Evolutionary conservation across 2,329 filamentous ascomycete genomes (phyloP).

Genomic region (Clarireedia sp.): DNA sequence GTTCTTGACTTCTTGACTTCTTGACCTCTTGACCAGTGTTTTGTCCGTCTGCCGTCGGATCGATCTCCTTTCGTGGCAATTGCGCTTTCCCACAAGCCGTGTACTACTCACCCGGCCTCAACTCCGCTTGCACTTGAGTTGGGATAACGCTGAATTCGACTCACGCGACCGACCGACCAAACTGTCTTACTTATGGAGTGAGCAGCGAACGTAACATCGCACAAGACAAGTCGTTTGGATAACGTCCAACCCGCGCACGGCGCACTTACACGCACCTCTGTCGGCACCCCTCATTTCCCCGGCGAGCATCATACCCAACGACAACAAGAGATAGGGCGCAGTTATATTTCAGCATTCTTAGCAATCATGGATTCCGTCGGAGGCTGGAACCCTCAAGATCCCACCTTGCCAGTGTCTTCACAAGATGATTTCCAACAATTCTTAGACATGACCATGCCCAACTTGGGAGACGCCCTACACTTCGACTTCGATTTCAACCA

Average conservation of each 20-base stretch:
- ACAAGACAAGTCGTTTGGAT: neutral
- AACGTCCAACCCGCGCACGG: neutral
- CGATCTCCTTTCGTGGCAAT: neutral
- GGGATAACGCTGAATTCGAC: neutral
- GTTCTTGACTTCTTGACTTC: neutral
- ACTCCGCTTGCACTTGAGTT: too few species aligned
- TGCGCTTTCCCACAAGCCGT: neutral
- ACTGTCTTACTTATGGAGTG: neutral
- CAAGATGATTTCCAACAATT: slow-evolving; percentile 60
- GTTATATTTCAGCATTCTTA: neutral
- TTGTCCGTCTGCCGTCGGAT: neutral
- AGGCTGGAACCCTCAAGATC: slow-evolving; percentile 49
- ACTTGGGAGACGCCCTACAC: slow-evolving; percentile 44
- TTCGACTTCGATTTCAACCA: slow-evolving; percentile 53
- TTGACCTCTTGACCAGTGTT: neutral
- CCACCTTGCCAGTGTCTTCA: slow-evolving; percentile 40
- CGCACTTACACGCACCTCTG: neutral
- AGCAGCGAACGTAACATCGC: neutral
- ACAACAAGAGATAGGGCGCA: neutral
- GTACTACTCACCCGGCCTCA: neutral
- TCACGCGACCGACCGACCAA: neutral
- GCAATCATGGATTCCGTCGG: slow-evolving; percentile 28
- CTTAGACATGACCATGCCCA: slow-evolving; percentile 51
- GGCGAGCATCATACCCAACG: neutral
- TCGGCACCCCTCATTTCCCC: slow-evolving; percentile 2